Evolutionary conservation across 345 rosid genomes (phyloP), one percentile per base, ranked within the genome.

Genomic region (Geranium brycei): DNA sequence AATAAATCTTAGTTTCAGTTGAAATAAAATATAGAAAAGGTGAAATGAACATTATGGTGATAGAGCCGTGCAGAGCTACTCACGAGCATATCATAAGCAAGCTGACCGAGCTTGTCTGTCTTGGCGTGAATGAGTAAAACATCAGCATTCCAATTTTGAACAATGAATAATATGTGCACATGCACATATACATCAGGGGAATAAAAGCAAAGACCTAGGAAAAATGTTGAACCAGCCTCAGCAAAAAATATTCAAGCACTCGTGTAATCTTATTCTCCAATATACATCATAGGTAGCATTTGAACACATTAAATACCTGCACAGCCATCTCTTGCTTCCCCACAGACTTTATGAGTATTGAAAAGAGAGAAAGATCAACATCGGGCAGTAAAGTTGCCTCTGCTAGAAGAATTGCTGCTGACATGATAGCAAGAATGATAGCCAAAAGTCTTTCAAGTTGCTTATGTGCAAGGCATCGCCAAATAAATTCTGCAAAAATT

Each of bases 31-130:
- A 35, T 35, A 35, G 41, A 35, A 8, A 47, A 47, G 13, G 53
- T 47, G 53, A 47, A 35, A 47, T 47, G 53, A 13, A 47, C 13
- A 47, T 47, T 47, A 47, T 13, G 14, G 15, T 0, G 53, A 13
- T 47, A 47, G 15, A 47, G 53, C 53, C 53, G 3, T 47, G 53
- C 11, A 3, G 53, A 47, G 11, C 64, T 55, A 76, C 96, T 85
- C 78, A 95, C 97, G 97, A 95, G 87, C 99, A 91, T 75, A 95
- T 95, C 99, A 95, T 91, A 62, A 95, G 90, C 85, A 95, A 80
- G 78, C 85, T 87, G 63, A 95, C 99, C 58, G 99, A 84, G 72
- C 97, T 91, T 51, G 99, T 95, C 80, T 88, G 97, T 60, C 95
- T 81, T 2, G 96, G 96, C 58, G 99, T 95, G 56, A 95, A 78